Percentiles rank a stretch among this genome's conserved stretches.
These are phyloP conservation scores for Nicotiana sylvestris DNA, from an alignment of 257 asterid genomes.

Conservation along the genomic window DNA sequence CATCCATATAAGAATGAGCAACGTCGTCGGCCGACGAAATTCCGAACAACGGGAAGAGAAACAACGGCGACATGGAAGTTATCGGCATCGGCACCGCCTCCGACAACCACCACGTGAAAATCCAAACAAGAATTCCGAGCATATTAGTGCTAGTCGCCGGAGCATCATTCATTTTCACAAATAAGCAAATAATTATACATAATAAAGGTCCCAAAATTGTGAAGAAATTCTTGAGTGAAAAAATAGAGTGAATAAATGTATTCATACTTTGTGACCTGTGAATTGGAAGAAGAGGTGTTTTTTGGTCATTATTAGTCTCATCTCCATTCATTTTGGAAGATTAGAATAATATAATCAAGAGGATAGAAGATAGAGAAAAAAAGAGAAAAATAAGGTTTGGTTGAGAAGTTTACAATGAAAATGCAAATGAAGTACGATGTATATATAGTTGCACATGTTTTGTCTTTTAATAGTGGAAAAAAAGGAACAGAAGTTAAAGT, in stretches of 20 bases:
- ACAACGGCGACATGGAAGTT: constrained; percentile 88
- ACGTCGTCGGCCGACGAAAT: constrained; percentile 77
- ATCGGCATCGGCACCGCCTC: constrained; percentile 97
- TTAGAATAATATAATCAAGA: neutral
- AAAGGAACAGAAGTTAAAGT: neutral
- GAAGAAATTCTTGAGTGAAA: constrained; percentile 50
- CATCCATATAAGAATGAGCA: constrained; percentile 78
- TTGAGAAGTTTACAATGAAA: neutral
- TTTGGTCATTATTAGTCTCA: constrained; percentile 28
- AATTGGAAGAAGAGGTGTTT: constrained; percentile 65
- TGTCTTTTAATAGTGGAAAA: neutral
- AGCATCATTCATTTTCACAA: constrained; percentile 32
- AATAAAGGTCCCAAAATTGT: constrained; percentile 66
- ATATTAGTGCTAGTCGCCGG: constrained; percentile 47
- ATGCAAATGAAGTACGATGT: neutral
- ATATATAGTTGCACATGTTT: neutral
- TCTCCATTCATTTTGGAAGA: constrained; percentile 7
- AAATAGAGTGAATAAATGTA: constrained; percentile 27
- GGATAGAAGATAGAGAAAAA: neutral
- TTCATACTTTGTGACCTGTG: constrained; percentile 30
- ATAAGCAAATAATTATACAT: constrained; percentile 45
- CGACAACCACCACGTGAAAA: constrained; percentile 88
- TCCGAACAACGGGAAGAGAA: constrained; percentile 86
- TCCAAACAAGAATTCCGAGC: constrained; percentile 82
- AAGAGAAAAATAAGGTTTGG: neutral